These are phyloP conservation scores for Nicotiana undulata DNA, from an alignment of 257 asterid genomes.

Conservation along the genomic window DNA sequence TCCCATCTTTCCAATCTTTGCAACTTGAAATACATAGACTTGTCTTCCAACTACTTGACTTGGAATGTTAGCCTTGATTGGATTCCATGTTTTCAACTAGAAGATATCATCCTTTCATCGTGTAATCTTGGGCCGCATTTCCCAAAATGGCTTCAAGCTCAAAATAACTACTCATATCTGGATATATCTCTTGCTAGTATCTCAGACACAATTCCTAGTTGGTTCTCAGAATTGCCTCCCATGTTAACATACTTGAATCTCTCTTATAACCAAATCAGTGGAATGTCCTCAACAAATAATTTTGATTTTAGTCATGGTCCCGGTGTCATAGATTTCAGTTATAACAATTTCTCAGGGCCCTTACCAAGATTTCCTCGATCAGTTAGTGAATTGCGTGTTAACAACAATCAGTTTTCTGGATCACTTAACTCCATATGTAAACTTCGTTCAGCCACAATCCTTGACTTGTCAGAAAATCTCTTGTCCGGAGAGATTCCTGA, in stretches of 20 bases:
- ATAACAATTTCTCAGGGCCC: slow-evolving; percentile 19
- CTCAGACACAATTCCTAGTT: slow-evolving; percentile 18
- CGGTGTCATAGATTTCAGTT: slow-evolving; percentile 8
- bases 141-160: slow-evolving; percentile 30
- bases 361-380: slow-evolving; percentile 12
- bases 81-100: slow-evolving; percentile 18
- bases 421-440: slow-evolving; percentile 19
- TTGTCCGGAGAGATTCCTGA: background rate
- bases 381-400: background rate
- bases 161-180: background rate
- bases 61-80: slow-evolving; percentile 6
- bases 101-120: background rate
- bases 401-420: slow-evolving; percentile 21
- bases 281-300: slow-evolving; percentile 7
- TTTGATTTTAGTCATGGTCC: background rate
- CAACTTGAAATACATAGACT: slow-evolving; percentile 8
- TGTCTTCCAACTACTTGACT: slow-evolving; percentile 21
- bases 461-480: background rate
- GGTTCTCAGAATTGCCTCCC: slow-evolving; percentile 29
- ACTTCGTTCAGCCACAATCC: background rate
- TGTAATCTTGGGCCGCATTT: slow-evolving; percentile 26
- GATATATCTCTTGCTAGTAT: slow-evolving; percentile 24
- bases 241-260: slow-evolving; percentile 1
- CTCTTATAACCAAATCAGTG: slow-evolving; percentile 24
- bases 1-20: slow-evolving; percentile 11